Percentiles rank a stretch among this genome's conserved stretches.
phyloP scores from a whole-genome alignment of 805 yeast species.

The Tetrapisispora nanseiensis region DNA sequence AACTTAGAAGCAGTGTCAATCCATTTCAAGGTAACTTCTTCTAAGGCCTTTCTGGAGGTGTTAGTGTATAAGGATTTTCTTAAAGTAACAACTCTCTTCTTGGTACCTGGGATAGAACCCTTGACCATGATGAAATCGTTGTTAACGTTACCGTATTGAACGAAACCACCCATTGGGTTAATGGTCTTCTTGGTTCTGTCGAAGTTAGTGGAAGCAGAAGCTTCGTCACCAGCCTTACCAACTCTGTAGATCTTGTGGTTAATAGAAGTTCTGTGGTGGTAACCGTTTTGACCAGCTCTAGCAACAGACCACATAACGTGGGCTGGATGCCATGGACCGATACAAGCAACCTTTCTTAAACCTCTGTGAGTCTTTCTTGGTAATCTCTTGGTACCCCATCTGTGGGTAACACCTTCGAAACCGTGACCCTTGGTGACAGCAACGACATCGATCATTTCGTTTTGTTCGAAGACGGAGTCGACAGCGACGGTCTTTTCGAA shows the following conservation, averaged over 20 bases:
- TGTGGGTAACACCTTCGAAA: slow-evolving; percentile 99
- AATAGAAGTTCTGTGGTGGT: slow-evolving; percentile 99
- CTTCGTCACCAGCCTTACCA: slow-evolving; percentile 92
- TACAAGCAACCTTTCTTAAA: slow-evolving; percentile 99
- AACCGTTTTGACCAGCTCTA: slow-evolving; percentile 99
- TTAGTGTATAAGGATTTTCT: slow-evolving; percentile 97
- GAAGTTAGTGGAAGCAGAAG: slow-evolving; percentile 90
- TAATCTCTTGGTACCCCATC: slow-evolving; percentile 99
- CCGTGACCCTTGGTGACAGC: slow-evolving; percentile 99
- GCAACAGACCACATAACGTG: slow-evolving; percentile 99
- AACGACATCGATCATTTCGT: slow-evolving; percentile 96
- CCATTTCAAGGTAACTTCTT: slow-evolving; percentile 96
- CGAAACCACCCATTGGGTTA: slow-evolving; percentile 99
- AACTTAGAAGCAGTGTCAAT: slow-evolving; percentile 99
- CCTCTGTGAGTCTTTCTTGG: slow-evolving; percentile 99
- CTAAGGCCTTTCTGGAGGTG: slow-evolving; percentile 96
- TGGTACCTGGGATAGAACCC: slow-evolving; percentile 99
- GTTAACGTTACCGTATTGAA: slow-evolving; percentile 95
- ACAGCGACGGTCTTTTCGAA: slow-evolving; percentile 97
- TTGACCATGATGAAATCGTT: slow-evolving; percentile 95
- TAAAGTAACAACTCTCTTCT: slow-evolving; percentile 98
- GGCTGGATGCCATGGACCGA: slow-evolving; percentile 99
- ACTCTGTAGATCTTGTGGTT: slow-evolving; percentile 99
- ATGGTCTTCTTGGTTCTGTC: slow-evolving; percentile 99
- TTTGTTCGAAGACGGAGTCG: slow-evolving; percentile 94